phyloP scores from a whole-genome alignment of 805 yeast genomes.

The Candida sanyiensis region DNA sequence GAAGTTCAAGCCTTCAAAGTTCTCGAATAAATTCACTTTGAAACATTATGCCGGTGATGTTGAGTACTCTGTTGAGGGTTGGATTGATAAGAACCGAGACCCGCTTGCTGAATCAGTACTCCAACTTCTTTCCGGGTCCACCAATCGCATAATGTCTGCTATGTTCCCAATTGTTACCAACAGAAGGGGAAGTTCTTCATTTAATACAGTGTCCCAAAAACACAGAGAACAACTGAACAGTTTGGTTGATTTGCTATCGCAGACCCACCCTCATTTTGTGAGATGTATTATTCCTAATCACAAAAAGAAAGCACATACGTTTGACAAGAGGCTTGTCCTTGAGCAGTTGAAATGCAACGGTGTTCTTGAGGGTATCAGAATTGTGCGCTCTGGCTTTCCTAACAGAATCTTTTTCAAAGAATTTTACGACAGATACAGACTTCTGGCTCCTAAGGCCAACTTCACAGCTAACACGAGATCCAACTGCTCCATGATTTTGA shows the following conservation, averaged over 20 bases:
- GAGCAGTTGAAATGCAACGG: constrained; percentile 95
- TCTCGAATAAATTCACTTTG: constrained; percentile 71
- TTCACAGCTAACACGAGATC: constrained; percentile 47
- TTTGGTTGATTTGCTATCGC: constrained; percentile 64
- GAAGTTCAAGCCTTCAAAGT: constrained; percentile 68
- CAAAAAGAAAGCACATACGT: constrained; percentile 59
- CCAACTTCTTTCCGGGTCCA: constrained; percentile 52
- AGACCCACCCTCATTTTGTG: constrained; percentile 94
- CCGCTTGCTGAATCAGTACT: constrained; percentile 78
- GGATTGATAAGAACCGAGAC: constrained; percentile 93
- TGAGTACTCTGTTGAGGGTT: constrained; percentile 86
- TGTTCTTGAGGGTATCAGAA: constrained; percentile 95
- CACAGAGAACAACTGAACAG: constrained; percentile 79
- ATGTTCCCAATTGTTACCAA: constrained; percentile 43
- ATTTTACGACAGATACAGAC: constrained; percentile 67
- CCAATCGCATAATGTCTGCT: constrained; percentile 46
- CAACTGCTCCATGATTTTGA: constrained; percentile 62
- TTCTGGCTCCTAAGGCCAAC: constrained; percentile 50
- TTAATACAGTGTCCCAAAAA: constrained; percentile 78
- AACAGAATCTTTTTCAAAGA: constrained; percentile 82
- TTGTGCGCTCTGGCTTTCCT: constrained; percentile 96
- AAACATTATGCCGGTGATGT: constrained; percentile 96
- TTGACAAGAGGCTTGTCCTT: constrained; percentile 71
- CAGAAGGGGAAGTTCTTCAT: constrained; percentile 33
- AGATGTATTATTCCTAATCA: constrained; percentile 92